phyloP scores from a whole-genome alignment of 2,329 filamentous ascomycete genomes.

The Cercospora berteroae region DNA sequence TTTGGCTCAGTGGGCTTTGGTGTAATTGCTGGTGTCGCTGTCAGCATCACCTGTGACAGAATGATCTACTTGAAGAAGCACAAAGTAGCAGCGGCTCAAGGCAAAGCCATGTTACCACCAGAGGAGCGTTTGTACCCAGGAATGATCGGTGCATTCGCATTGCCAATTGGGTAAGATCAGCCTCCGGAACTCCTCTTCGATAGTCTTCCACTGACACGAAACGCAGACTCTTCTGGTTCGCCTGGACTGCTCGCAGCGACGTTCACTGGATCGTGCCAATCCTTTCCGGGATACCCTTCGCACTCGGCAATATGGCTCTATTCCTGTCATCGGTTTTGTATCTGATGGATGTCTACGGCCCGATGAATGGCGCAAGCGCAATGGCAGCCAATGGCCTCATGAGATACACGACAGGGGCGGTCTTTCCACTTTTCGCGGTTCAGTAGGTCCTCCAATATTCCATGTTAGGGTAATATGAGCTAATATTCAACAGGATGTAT shows the following conservation, averaged over 20 bases:
- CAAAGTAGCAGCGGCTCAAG: slow-evolving; percentile 31
- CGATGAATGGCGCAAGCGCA: slow-evolving; percentile 57
- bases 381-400: slow-evolving; percentile 58
- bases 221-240: slow-evolving; percentile 41
- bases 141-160: slow-evolving; percentile 38
- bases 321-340: slow-evolving; percentile 44
- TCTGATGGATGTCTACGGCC: slow-evolving; percentile 54
- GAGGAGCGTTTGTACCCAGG: slow-evolving; percentile 40
- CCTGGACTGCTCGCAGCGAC: slow-evolving; percentile 38
- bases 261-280: slow-evolving; percentile 43
- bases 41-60: slow-evolving; percentile 39
- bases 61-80: slow-evolving; percentile 39
- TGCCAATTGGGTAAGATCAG: slow-evolving; percentile 34
- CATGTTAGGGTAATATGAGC: not conserved
- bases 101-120: slow-evolving; percentile 30
- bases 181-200: not conserved
- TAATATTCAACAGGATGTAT: slow-evolving; percentile 36
- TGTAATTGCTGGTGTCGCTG: slow-evolving; percentile 57
- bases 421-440: slow-evolving; percentile 20
- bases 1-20: slow-evolving; percentile 71
- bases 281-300: slow-evolving; percentile 37
- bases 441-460: not conserved
- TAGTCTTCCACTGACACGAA: slow-evolving; percentile 6
- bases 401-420: slow-evolving; percentile 19
- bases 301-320: slow-evolving; percentile 34